A percentile compares a stretch with the other conserved stretches of the same genome.
Evolutionary conservation across 768 basidiomycete species (phyloP).

Genomic region (Hygrocybe punicea): DNA sequence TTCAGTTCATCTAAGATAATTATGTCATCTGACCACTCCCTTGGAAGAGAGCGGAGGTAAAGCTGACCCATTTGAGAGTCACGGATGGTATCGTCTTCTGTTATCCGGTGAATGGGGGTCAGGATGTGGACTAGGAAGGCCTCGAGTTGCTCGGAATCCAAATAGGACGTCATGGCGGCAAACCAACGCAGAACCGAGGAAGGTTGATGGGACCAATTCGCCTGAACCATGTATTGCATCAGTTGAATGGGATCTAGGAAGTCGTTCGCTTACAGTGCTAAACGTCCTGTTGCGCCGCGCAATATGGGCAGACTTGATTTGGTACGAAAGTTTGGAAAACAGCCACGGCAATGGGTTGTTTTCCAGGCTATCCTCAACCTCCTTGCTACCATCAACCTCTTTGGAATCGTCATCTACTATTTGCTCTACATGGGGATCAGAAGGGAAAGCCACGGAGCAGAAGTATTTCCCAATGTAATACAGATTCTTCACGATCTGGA

Average conservation of each 20-base stretch:
- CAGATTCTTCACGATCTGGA: conserved; percentile 90
- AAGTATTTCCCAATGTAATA: conserved; percentile 92
- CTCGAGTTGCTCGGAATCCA: conserved; percentile 58
- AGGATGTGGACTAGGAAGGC: conserved; percentile 80
- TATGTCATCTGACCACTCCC: neutral
- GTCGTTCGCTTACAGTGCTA: conserved; percentile 38
- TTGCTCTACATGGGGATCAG: conserved; percentile 14
- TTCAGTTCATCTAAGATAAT: conserved; percentile 72
- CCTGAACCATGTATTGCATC: conserved; percentile 38
- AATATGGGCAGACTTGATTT: conserved; percentile 73
- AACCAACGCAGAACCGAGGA: conserved; percentile 85
- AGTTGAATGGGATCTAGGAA: neutral
- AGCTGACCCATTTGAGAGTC: conserved; percentile 74
- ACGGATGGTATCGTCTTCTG: conserved; percentile 80
- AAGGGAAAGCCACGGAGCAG: conserved; percentile 37
- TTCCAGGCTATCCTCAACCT: conserved; percentile 20
- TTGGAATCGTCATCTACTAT: conserved; percentile 31
- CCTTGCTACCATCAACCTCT: conserved; percentile 24
- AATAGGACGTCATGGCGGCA: conserved; percentile 79
- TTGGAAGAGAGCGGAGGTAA: neutral
- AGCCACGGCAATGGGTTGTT: conserved; percentile 79
- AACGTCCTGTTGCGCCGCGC: conserved; percentile 55
- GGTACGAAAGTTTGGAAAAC: conserved; percentile 91
- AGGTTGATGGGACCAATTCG: conserved; percentile 81
- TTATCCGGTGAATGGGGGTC: conserved; percentile 80